These are phyloP conservation scores for Staphylotrichum longicolle DNA, from an alignment of 495 filamentous ascomycete genomes.

Conservation along the genomic window DNA sequence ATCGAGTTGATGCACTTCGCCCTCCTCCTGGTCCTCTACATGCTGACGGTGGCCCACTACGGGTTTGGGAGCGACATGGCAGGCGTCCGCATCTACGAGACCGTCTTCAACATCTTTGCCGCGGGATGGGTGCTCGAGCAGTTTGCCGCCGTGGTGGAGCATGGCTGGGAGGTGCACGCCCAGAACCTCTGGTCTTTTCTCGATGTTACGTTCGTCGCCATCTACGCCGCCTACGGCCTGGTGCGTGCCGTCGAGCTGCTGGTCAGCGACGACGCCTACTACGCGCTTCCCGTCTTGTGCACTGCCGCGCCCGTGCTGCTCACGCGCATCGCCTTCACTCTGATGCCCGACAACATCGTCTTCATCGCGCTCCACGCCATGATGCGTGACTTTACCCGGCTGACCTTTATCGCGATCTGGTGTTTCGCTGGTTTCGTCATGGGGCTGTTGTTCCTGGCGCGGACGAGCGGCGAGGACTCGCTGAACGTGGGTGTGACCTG, in stretches of 20 bases:
- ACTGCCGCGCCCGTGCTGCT: slow-evolving; percentile 60
- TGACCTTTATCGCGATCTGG: slow-evolving; percentile 62
- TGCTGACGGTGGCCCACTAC: slow-evolving; percentile 53
- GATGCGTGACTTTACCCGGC: slow-evolving; percentile 62
- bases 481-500: slow-evolving; percentile 33
- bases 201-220: slow-evolving; percentile 58
- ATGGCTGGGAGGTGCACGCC: slow-evolving; percentile 65
- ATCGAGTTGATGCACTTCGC: slow-evolving; percentile 60
- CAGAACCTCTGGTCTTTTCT: slow-evolving; percentile 68
- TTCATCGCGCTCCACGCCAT: slow-evolving; percentile 64
- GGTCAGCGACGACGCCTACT: slow-evolving; percentile 38
- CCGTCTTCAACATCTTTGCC: slow-evolving; percentile 55
- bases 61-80: slow-evolving; percentile 43
- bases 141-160: slow-evolving; percentile 62
- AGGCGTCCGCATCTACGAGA: slow-evolving; percentile 46
- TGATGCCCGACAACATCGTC: slow-evolving; percentile 67
- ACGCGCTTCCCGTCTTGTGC: slow-evolving; percentile 58
- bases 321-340: slow-evolving; percentile 61
- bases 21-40: slow-evolving; percentile 54
- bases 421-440: slow-evolving; percentile 64
- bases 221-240: slow-evolving; percentile 55
- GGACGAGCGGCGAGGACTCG: slow-evolving; percentile 29
- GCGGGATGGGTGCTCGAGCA: slow-evolving; percentile 62
- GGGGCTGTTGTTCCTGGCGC: slow-evolving; percentile 57
- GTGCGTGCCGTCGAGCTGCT: slow-evolving; percentile 51